Conservation (phyloP, 345 rosid genomes). For the Noccaea bulbosa region DNA sequence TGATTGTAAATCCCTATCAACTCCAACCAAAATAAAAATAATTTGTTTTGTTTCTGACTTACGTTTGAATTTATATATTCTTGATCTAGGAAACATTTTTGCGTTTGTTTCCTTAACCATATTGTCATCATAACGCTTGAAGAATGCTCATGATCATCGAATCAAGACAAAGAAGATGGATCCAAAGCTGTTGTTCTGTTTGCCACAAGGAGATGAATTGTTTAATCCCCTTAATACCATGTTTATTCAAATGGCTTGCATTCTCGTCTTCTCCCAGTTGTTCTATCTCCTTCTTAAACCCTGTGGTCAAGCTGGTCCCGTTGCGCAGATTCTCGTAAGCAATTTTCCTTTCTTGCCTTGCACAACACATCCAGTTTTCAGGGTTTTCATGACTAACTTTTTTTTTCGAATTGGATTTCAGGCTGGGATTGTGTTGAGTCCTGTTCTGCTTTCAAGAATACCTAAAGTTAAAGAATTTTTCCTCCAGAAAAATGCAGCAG, state of each 20-base stretch:
- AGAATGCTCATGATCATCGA: conserved; percentile 42
- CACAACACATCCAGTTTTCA: neutral
- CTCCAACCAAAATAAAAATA: conserved; percentile 25
- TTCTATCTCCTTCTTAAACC: conserved; percentile 78
- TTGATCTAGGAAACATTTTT: conserved; percentile 27
- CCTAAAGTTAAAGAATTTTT: conserved; percentile 48
- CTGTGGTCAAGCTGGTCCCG: conserved; percentile 79
- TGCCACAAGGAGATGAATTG: conserved; percentile 43
- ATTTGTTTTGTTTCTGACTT: neutral
- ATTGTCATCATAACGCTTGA: conserved; percentile 25
- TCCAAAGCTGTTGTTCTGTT: conserved; percentile 45
- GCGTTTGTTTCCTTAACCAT: conserved; percentile 7
- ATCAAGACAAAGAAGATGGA: conserved; percentile 42
- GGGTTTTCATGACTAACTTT: neutral
- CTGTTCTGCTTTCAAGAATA: conserved; percentile 64
- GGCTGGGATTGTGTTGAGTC: conserved; percentile 86
- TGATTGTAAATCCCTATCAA: conserved; percentile 25
- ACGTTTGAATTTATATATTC: conserved; percentile 14
- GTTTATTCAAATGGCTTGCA: conserved; percentile 66
- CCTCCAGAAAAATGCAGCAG: conserved; percentile 57
- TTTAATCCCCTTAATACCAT: conserved; percentile 74
- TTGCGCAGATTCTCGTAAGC: conserved; percentile 77
- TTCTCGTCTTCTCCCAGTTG: conserved; percentile 84
- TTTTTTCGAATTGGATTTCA: conserved; percentile 31
- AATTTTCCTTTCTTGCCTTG: neutral